phyloP scores from a whole-genome alignment of 2,329 filamentous ascomycete genomes.

The Trichoderma asperellum region DNA sequence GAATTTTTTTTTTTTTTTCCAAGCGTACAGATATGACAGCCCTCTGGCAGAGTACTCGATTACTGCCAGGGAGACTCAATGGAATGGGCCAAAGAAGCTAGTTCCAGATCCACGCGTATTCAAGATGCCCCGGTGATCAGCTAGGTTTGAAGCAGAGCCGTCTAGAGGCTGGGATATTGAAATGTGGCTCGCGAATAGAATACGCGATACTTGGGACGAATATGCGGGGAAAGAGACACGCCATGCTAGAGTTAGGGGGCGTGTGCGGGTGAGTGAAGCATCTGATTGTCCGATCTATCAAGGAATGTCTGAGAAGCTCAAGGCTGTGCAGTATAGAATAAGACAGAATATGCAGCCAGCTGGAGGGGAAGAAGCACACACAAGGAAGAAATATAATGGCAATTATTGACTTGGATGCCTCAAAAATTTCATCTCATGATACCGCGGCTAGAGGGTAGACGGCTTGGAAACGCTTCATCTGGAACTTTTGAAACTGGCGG shows the following conservation, averaged over 20 bases:
- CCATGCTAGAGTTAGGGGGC: neutral
- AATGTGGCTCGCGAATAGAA: neutral
- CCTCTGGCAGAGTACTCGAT: no score
- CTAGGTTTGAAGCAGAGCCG: neutral
- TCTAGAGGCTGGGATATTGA: neutral
- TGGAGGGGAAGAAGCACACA: neutral
- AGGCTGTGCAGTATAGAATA: neutral
- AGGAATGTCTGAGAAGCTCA: neutral
- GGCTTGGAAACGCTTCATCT: neutral
- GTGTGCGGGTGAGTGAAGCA: neutral
- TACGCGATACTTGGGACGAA: neutral
- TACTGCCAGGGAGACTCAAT: neutral
- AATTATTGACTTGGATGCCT: neutral
- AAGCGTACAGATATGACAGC: neutral
- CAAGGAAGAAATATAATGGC: neutral
- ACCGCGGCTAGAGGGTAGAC: neutral
- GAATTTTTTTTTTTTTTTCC: no score
- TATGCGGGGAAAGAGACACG: conserved; percentile 19
- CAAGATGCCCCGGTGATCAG: neutral
- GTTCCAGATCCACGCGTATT: conserved; percentile 1
- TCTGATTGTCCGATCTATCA: neutral
- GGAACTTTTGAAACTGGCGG: neutral
- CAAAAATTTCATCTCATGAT: neutral
- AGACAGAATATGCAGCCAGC: neutral
- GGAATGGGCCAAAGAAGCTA: conserved; percentile 11